These are phyloP conservation scores for Furcasterigmium furcatum DNA, from an alignment of 2,329 filamentous ascomycete genomes.

Conservation along the genomic window DNA sequence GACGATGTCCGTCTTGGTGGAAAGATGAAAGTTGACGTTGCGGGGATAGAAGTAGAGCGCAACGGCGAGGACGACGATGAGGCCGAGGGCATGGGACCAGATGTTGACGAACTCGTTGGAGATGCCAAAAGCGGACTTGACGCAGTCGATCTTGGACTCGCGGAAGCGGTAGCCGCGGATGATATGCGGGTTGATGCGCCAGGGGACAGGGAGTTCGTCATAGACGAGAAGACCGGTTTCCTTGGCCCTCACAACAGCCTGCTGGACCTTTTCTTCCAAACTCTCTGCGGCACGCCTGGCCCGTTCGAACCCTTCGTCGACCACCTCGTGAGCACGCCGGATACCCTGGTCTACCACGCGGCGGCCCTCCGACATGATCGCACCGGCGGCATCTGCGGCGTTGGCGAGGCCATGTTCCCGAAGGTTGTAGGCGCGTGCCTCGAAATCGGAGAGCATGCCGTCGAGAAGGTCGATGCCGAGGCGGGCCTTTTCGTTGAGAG, in stretches of 20 bases:
- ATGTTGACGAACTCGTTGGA: slow-evolving; percentile 98
- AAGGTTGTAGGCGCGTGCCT: slow-evolving; percentile 75
- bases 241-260: slow-evolving; percentile 70
- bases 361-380: slow-evolving; percentile 73
- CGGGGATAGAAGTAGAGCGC: slow-evolving; percentile 96
- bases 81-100: slow-evolving; percentile 89
- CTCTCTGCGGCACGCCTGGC: slow-evolving; percentile 80
- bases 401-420: slow-evolving; percentile 70
- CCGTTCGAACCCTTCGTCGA: slow-evolving; percentile 77
- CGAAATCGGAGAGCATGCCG: slow-evolving; percentile 79
- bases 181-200: slow-evolving; percentile 95
- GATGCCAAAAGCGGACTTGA: slow-evolving; percentile 76
- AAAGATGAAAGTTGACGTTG: slow-evolving; percentile 80
- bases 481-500: slow-evolving; percentile 86
- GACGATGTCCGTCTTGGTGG: slow-evolving; percentile 83
- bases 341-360: slow-evolving; percentile 79
- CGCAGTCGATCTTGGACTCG: slow-evolving; percentile 84
- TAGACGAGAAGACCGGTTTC: slow-evolving; percentile 84
- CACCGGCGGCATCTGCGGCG: slow-evolving; percentile 63
- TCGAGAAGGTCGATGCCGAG: slow-evolving; percentile 87
- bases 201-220: slow-evolving; percentile 85
- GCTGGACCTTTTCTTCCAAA: slow-evolving; percentile 80
- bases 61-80: slow-evolving; percentile 82
- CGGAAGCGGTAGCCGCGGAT: slow-evolving; percentile 88
- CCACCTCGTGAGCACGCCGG: slow-evolving; percentile 68